Conservation (phyloP, 2,329 filamentous ascomycete species). For the Phialocephala subalpina region DNA sequence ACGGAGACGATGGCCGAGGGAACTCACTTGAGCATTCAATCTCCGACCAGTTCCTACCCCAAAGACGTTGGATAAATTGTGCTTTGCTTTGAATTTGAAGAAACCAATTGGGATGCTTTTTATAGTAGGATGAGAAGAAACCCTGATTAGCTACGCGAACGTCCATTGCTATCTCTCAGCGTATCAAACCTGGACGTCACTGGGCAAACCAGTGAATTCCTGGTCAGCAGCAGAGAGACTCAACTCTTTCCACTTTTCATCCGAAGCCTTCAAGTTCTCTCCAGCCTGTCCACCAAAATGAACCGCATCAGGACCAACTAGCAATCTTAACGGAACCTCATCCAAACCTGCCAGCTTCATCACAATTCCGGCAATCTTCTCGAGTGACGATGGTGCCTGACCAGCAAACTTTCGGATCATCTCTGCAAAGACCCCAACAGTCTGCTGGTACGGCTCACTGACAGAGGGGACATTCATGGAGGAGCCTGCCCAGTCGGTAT, state of each 20-base stretch:
- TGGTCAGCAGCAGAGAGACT: constrained; percentile 8
- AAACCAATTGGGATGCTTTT: no score
- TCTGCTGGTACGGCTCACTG: constrained; percentile 47
- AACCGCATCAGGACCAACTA: constrained; percentile 43
- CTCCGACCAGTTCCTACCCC: no score
- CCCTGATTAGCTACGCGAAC: no score
- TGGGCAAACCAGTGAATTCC: constrained; percentile 10
- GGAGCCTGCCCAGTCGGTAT: constrained; percentile 47
- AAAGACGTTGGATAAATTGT: no score
- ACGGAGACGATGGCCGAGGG: no score
- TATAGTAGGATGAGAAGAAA: no score
- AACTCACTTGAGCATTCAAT: no score
- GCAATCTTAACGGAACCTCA: constrained; percentile 44
- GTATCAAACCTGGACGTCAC: background rate
- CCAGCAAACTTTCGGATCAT: constrained; percentile 43
- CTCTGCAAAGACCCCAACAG: constrained; percentile 47
- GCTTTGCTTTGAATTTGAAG: no score
- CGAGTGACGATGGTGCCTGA: constrained; percentile 47
- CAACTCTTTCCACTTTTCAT: constrained; percentile 22
- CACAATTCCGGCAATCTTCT: constrained; percentile 42
- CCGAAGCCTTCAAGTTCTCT: constrained; percentile 2
- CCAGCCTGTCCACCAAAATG: constrained; percentile 13
- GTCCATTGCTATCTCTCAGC: background rate
- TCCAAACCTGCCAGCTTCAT: constrained; percentile 39
- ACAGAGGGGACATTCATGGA: constrained; percentile 39